Evolutionary conservation across 768 basidiomycete species (phyloP), one percentile per base, ranked within the genome.

Genomic region (Calocybe cyanea): DNA sequence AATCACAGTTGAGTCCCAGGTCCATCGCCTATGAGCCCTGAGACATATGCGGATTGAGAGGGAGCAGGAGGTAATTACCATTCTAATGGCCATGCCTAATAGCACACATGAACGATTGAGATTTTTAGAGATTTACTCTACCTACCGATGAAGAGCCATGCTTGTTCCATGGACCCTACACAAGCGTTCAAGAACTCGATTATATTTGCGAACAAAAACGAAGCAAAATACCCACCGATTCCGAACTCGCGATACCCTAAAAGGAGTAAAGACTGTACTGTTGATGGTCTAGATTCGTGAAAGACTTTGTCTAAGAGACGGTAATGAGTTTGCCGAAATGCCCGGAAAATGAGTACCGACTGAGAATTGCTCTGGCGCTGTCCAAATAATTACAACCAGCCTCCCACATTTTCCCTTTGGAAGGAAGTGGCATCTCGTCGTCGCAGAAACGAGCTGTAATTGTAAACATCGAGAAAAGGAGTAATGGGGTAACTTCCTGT

Each of bases 241-340:
- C 92, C 92, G 59, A 92, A 86, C 67, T 93, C 90, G 4, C 90
- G 77, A 59, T 88, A 80, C 0, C 87, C 87, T 10, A 92, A 64
- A 10, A 94, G 75, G 35, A 94, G 70, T 11, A 93, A 63, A 1
- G 90, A 77, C 58, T 94, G 92, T 18, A 88, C 87, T 0, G 87
- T 88, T 3, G 88, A 83, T 25, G 81, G 77, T 24, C 85, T 72
- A 43, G 79, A 82, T 40, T 76, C 76, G 50, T 87, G 83, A 43
- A 83, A 82, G 9, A 82, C 71, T 53, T 78, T 71, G 42, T 78
- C 79, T 88, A 55, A 4, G 18, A 42, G 21, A 7, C 21, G 7
- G 32, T 33, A 11, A 41, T 34, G 6, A 33, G 52, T 28, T 51
- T 46, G 46, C 43, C 42, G 17, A 17, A 36, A 19, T 37, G 17